phyloP scores from a whole-genome alignment of 352 stramenopile species.

The Phytophthora kernoviae region DNA sequence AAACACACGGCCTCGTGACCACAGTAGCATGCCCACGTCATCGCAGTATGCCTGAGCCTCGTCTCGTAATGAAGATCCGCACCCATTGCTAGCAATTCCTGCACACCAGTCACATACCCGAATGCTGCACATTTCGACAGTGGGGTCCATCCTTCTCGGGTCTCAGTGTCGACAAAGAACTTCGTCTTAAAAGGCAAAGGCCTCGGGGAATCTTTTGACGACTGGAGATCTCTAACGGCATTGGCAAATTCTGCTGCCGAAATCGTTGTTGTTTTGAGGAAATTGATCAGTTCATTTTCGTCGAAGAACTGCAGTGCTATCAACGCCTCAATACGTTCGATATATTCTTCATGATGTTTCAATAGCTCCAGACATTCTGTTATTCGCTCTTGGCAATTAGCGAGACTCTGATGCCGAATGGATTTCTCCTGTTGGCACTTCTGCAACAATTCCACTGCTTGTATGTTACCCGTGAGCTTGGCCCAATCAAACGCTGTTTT shows the following conservation, averaged over 20 bases:
- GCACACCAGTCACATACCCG: constrained; percentile 38
- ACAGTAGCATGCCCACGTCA: constrained; percentile 81
- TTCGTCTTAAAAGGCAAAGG: constrained; percentile 17
- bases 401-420: constrained; percentile 39
- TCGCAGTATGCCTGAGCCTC: constrained; percentile 61
- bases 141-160: constrained; percentile 66
- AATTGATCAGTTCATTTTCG: constrained; percentile 41
- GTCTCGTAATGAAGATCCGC: constrained; percentile 54
- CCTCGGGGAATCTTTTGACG: background rate
- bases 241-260: constrained; percentile 21
- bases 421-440: constrained; percentile 36
- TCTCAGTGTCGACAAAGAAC: constrained; percentile 67
- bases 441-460: constrained; percentile 42
- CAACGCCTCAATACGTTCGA: constrained; percentile 33
- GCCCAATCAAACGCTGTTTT: constrained; percentile 77
- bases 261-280: constrained; percentile 34
- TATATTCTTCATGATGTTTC: constrained; percentile 36
- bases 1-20: constrained; percentile 69
- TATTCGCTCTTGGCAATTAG: constrained; percentile 39
- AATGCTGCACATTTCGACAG: constrained; percentile 68
- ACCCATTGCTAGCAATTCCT: constrained; percentile 53
- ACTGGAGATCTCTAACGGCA: constrained; percentile 29
- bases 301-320: constrained; percentile 45
- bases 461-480: constrained; percentile 44
- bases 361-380: constrained; percentile 45